A percentile compares a stretch with the other conserved stretches of the same genome.
These are phyloP conservation scores for Starmerella bombi DNA, from an alignment of 805 yeast species.

Conservation along the genomic window DNA sequence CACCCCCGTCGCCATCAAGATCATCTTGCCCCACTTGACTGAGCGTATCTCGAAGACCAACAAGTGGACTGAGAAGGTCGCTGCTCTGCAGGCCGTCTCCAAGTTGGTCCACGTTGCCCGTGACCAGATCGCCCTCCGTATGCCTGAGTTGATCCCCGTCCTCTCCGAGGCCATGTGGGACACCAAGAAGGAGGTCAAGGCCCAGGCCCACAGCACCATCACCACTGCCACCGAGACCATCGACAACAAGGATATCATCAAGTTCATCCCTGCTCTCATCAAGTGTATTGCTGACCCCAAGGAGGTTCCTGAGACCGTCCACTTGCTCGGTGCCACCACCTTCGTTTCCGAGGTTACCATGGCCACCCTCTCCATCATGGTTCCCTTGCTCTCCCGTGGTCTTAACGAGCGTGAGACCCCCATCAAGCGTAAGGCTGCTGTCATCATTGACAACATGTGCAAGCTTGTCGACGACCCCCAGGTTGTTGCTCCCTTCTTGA, in stretches of 20 bases:
- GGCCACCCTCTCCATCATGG: conserved; percentile 99
- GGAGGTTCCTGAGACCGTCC: conserved; percentile 98
- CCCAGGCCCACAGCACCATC: conserved; percentile 91
- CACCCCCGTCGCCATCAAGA: conserved; percentile 90
- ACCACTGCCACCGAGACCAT: conserved; percentile 93
- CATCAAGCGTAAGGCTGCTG: conserved; percentile 99
- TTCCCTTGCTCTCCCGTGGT: conserved; percentile 97
- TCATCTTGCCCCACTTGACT: conserved; percentile 69
- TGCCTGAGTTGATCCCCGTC: conserved; percentile 98
- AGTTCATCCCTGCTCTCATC: conserved; percentile 95
- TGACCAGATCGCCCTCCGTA: conserved; percentile 91
- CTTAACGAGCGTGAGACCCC: conserved; percentile 98
- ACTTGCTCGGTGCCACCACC: conserved; percentile 97
- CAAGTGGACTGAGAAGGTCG: conserved; percentile 97
- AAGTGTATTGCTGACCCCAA: conserved; percentile 93
- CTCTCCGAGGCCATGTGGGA: conserved; percentile 99
- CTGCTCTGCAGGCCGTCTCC: conserved; percentile 73
- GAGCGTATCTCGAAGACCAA: conserved; percentile 47
- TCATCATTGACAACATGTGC: conserved; percentile 99
- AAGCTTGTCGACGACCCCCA: conserved; percentile 99
- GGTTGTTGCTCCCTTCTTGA: conserved; percentile 98
- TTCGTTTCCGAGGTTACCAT: conserved; percentile 99
- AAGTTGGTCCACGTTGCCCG: conserved; percentile 88
- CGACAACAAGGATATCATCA: conserved; percentile 98
- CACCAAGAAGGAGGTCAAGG: conserved; percentile 96